Percentiles rank a stretch among this genome's conserved stretches.
These are phyloP conservation scores for Exophiala aquamarina DNA, from an alignment of 2,329 filamentous ascomycete species.

Conservation along the genomic window DNA sequence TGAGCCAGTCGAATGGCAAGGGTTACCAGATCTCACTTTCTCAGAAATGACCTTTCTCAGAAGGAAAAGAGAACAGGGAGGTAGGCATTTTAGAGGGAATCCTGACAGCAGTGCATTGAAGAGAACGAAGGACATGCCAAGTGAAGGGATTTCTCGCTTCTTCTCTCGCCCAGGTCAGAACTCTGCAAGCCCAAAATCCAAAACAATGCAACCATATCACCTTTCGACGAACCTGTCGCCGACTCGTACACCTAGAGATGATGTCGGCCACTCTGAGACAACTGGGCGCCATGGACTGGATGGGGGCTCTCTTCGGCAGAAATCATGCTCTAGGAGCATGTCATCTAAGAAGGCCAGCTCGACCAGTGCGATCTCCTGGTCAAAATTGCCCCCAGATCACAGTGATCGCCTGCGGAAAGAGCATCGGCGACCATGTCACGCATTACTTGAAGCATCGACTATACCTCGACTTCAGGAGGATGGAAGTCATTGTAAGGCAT, in stretches of 20 bases:
- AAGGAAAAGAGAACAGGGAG: background rate
- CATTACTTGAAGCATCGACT: background rate
- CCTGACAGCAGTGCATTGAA: background rate
- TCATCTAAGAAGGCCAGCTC: background rate
- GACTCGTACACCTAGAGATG: background rate
- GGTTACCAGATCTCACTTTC: constrained; percentile 28
- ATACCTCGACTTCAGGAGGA: background rate
- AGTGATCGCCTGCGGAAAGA: background rate
- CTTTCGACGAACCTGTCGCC: background rate
- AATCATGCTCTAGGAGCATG: background rate
- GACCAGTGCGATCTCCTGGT: background rate
- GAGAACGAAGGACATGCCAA: background rate
- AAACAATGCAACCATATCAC: background rate
- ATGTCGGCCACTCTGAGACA: background rate
- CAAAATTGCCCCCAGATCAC: background rate
- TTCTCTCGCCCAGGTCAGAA: constrained; percentile 9
- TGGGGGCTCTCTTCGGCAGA: background rate
- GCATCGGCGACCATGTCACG: background rate
- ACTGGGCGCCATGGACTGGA: background rate
- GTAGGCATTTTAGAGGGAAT: background rate
- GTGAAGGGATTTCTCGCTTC: constrained; percentile 15
- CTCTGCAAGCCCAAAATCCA: background rate
- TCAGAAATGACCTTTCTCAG: constrained; percentile 27
- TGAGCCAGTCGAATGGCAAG: constrained; percentile 6
- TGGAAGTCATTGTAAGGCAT: background rate